Percentiles rank a stretch among this genome's conserved stretches.
Conservation (phyloP, 192 early-diverging fungal species). For the Coemansia sp. region DNA sequence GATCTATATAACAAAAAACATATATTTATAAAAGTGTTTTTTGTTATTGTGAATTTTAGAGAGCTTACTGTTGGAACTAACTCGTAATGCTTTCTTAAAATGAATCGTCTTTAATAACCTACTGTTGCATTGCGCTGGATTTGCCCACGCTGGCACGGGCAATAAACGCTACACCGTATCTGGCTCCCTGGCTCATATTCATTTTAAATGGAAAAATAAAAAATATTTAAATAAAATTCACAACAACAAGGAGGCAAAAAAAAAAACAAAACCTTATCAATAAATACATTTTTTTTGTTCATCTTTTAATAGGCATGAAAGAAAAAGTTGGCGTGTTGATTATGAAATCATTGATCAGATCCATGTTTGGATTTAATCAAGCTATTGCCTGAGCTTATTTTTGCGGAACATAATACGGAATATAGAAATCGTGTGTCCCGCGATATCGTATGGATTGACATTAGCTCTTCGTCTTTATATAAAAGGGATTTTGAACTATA, state of each 20-base stretch:
- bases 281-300: background rate
- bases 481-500: too few species aligned
- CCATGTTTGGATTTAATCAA: too few species aligned
- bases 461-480: too few species aligned
- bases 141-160: slow-evolving; percentile 1
- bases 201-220: background rate
- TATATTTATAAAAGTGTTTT: background rate
- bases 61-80: background rate
- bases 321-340: too few species aligned
- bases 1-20: background rate
- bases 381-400: too few species aligned
- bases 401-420: too few species aligned
- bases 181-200: slow-evolving; percentile 4
- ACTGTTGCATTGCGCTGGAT: background rate
- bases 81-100: background rate
- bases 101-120: background rate
- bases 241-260: background rate
- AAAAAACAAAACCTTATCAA: too few species aligned
- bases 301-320: too few species aligned
- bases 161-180: slow-evolving; percentile 11
- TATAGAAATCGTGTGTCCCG: too few species aligned
- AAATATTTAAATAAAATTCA: background rate
- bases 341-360: too few species aligned
- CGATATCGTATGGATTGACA: too few species aligned
- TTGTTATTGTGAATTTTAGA: background rate